Conservation (phyloP, 108 stramenopile species). For the Aureococcus anophagefferens region DNA sequence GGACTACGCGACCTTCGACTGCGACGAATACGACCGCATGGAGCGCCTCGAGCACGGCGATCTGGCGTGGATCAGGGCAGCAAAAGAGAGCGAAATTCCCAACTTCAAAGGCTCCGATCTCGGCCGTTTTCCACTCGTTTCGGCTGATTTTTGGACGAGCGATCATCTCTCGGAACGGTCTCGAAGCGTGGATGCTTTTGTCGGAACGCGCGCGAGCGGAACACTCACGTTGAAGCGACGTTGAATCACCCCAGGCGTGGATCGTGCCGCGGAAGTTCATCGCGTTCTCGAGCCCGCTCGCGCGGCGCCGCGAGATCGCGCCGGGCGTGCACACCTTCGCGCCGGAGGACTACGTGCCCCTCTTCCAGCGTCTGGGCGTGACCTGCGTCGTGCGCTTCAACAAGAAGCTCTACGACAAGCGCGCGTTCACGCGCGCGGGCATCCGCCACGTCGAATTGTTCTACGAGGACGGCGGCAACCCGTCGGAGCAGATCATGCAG, state of each 20-base stretch:
- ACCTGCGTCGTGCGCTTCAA: conserved; percentile 22
- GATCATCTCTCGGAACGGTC: too few species aligned
- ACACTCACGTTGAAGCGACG: too few species aligned
- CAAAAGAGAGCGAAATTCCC: too few species aligned
- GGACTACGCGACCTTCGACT: background rate
- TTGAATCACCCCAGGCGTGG: too few species aligned
- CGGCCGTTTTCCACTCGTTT: too few species aligned
- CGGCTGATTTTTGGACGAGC: too few species aligned
- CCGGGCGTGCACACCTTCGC: conserved; percentile 6
- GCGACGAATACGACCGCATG: conserved; percentile 7
- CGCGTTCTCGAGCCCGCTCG: conserved; percentile 18
- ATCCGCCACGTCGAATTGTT: conserved; percentile 21
- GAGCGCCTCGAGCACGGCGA: conserved; percentile 22
- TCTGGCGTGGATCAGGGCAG: too few species aligned
- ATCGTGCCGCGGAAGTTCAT: conserved; percentile 19
- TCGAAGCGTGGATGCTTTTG: too few species aligned
- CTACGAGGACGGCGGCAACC: conserved; percentile 23
- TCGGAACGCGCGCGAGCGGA: too few species aligned
- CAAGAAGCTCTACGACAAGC: conserved; percentile 19
- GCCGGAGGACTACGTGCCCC: conserved; percentile 13
- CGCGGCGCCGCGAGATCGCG: background rate
- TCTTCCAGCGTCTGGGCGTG: conserved; percentile 9
- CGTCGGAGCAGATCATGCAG: conserved; percentile 14
- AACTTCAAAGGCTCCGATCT: too few species aligned
- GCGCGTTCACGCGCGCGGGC: conserved; percentile 8